phyloP scores from a whole-genome alignment of 2,329 filamentous ascomycete species.

The Pseudogymnoascus sp. region DNA sequence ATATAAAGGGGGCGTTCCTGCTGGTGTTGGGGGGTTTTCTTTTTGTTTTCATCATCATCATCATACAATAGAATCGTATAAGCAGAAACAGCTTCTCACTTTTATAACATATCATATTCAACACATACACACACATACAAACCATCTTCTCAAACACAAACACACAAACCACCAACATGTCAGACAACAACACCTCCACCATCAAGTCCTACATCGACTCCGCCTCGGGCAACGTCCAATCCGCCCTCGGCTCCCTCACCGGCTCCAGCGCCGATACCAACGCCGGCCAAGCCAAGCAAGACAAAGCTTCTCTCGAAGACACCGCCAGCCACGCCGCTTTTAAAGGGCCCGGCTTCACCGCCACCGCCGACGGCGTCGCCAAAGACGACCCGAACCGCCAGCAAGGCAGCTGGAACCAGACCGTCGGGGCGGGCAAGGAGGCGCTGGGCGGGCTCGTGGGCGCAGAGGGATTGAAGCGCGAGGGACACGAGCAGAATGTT shows the following conservation, averaged over 20 bases:
- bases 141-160: constrained; percentile 11
- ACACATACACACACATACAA: constrained; percentile 6
- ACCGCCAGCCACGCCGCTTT: constrained; percentile 65
- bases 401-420: constrained; percentile 77
- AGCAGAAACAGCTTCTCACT: constrained; percentile 14
- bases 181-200: constrained; percentile 55
- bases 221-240: constrained; percentile 64
- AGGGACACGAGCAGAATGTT: constrained; percentile 69
- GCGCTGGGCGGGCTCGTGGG: constrained; percentile 66
- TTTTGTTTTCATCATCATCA: neutral
- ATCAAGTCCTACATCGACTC: constrained; percentile 69
- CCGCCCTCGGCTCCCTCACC: constrained; percentile 60
- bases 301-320: constrained; percentile 57
- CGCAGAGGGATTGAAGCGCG: constrained; percentile 62
- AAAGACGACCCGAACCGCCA: constrained; percentile 65
- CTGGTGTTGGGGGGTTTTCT: neutral
- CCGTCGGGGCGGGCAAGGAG: constrained; percentile 78
- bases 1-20: neutral
- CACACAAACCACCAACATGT: constrained; percentile 32
- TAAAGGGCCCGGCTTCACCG: constrained; percentile 64
- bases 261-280: constrained; percentile 54
- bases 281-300: constrained; percentile 42
- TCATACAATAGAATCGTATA: neutral
- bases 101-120: neutral
- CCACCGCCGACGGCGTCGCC: constrained; percentile 59